Evolutionary conservation across 192 early-diverging fungal genomes (phyloP), one percentile per base, ranked within the genome.

Genomic region (Lunasporangiospora selenospora): DNA sequence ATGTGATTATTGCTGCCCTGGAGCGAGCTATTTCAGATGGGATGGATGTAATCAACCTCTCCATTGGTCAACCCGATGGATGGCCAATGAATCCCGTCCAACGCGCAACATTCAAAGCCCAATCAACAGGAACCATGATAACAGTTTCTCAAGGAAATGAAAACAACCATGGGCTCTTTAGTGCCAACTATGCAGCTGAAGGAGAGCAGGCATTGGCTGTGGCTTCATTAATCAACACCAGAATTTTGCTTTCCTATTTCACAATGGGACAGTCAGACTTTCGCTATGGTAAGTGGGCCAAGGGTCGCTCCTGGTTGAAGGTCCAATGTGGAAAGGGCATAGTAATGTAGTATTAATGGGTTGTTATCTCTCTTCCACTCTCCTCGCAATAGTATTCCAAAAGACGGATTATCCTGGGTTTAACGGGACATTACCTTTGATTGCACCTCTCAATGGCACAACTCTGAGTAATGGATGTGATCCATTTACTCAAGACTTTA

Each of bases 41-140:
- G 2, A 80, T 90, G 65, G 83, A 96, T 62, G 65, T 97, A 29
- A 89, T 96, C 66, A 94, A 89, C 79, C 77, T 94, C 63, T 90
- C 88, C 58, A 69, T 95, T 48, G 95, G 92, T 42, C 88, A 82
- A 19, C 47, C 65, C 8, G 77, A 75, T 58, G 80, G 76, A 23
- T 85, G 81, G 84, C 77, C 76, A 45, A 84, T 84, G n/a, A 76
- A 82, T 38, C 80, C 88, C 7, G 45, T 82, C 16, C 64, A 85
- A 6, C 69, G 83, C n/a, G 88, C 87, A 0, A 81, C 86, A 43
- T 59, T 75, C n/a, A 57, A 53, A 26, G 62, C 88, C 30, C 32
- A 60, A 8, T 7, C 21, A 6, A 46, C 34, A 7, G 77, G 86
- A 54, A 18, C 79, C 15, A 61, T 69, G 23, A 69, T 91, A 21